Base-by-base conservation (phyloP, 2,329 filamentous ascomycete species). In the Alternaria viburni region DNA sequence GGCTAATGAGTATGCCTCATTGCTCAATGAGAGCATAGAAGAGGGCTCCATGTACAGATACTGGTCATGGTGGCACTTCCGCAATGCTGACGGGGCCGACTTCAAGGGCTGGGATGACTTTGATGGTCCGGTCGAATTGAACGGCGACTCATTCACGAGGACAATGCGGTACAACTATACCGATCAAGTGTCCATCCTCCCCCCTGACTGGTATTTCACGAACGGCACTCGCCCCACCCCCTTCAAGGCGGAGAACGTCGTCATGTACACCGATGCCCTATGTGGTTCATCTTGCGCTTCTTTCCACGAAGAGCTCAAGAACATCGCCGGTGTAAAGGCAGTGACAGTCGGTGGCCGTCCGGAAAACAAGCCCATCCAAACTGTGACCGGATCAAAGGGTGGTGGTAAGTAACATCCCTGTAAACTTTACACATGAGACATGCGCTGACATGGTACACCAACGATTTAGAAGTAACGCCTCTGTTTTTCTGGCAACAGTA, bases 381-480 rank as follows among this genome's bases (percentile, higher is more conserved):
- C 83, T 5, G 82, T 90, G 25, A 87, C 88, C 6, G 89, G 88
- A 23, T 84, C 86, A 46, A 87, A 89, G 69, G 89, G 89, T 26
- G 75, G 78, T 4, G 77, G 32, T 36, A n/a, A 36, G 32, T 36
- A 36, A 36, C 32, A 9, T 36, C 32, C 15, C 15, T 36, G 1
- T 36, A 36, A 9, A 4, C 32, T n/a, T 36, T 36, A n/a, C 15
- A n/a, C 7, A n/a, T 36, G 32, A 36, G 32, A 36, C 15, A 3
- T n/a, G 32, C 32, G 15, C 32, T 36, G 32, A 36, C 32, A 36
- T 36, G 13, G 8, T 36, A n/a, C 32, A 9, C 32, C 15, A 9
- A 9, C 4, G 13, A 15, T 36, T 36, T 36, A 36, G 32, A 79
- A 69, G 73, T 77, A 44, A 66, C 69, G 23, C 66, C 70, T 13